phyloP scores from a whole-genome alignment of 129 eudicot species.

The Lactuca sativa region DNA sequence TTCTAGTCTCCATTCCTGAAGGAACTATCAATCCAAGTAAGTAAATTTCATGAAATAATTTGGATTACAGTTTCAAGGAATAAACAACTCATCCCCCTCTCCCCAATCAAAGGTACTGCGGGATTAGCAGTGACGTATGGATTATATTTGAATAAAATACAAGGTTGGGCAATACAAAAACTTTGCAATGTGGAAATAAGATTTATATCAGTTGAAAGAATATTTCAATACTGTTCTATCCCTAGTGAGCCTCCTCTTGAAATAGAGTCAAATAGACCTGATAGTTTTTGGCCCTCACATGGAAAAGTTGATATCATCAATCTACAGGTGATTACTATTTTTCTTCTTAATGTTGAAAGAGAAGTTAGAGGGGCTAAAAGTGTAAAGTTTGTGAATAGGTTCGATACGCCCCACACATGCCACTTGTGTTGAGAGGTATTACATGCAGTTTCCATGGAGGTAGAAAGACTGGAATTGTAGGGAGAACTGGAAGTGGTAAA shows the following conservation, averaged over 20 bases:
- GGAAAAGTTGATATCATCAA: conserved; percentile 67
- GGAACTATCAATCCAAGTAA: conserved; percentile 78
- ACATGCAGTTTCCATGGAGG: conserved; percentile 90
- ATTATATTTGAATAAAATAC: conserved; percentile 64
- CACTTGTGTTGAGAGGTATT: conserved; percentile 81
- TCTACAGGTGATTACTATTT: conserved; percentile 51
- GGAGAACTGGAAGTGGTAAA: conserved; percentile 97
- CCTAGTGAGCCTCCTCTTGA: conserved; percentile 82
- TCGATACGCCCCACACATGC: conserved; percentile 90
- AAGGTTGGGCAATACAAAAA: conserved; percentile 61
- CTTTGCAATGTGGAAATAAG: conserved; percentile 68
- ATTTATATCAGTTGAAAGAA: conserved; percentile 89
- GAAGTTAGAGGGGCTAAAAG: neutral
- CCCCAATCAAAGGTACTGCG: conserved; percentile 52
- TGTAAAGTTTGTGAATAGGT: conserved; percentile 42
- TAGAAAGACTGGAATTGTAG: conserved; percentile 83
- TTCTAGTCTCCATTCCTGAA: conserved; percentile 65
- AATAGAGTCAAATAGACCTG: conserved; percentile 59
- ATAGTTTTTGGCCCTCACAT: conserved; percentile 57
- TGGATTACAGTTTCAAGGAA: too few relatives aligned
- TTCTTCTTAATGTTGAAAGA: neutral
- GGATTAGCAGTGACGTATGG: conserved; percentile 94
- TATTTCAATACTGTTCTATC: conserved; percentile 69
- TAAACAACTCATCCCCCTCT: neutral
- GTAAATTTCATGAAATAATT: conserved; percentile 3